A percentile compares a stretch with the other conserved stretches of the same genome.
phyloP scores from a whole-genome alignment of 2,329 filamentous ascomycete genomes.

The Fusarium austroafricanum region DNA sequence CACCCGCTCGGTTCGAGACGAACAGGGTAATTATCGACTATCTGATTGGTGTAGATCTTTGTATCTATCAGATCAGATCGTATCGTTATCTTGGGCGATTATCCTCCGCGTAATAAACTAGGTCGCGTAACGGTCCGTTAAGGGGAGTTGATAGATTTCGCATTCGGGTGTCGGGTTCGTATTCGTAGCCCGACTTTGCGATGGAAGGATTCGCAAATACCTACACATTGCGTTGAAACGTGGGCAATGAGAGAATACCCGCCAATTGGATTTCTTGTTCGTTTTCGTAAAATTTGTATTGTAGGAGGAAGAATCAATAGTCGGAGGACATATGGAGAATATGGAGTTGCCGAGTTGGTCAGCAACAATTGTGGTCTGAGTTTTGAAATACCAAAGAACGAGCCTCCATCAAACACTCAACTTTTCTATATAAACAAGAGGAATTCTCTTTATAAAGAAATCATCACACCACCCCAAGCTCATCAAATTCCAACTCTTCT shows the following conservation, averaged over 20 bases:
- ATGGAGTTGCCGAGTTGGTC: constrained; percentile 5
- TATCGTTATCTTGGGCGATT: constrained; percentile 7
- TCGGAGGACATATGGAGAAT: neutral
- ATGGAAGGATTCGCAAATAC: neutral
- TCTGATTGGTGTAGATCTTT: constrained; percentile 5
- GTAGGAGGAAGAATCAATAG: neutral
- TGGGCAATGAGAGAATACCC: neutral
- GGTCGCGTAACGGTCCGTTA: neutral
- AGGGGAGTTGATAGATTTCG: neutral
- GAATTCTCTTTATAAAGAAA: neutral
- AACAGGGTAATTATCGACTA: neutral
- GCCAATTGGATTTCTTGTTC: constrained; percentile 20
- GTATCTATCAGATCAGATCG: constrained; percentile 19
- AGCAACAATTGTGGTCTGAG: neutral
- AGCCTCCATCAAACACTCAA: neutral
- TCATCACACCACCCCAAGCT: neutral
- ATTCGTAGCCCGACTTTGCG: constrained; percentile 16
- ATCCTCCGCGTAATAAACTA: neutral
- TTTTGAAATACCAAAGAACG: constrained; percentile 6
- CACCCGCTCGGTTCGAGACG: neutral
- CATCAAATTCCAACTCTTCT: rapidly evolving
- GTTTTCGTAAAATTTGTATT: constrained; percentile 31
- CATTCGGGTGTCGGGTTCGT: constrained; percentile 31
- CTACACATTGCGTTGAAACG: neutral
- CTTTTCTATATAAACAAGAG: constrained; percentile 22